These are phyloP conservation scores for Tetragonia tetragonoides DNA, from an alignment of 148 eudicot genomes.

Conservation along the genomic window DNA sequence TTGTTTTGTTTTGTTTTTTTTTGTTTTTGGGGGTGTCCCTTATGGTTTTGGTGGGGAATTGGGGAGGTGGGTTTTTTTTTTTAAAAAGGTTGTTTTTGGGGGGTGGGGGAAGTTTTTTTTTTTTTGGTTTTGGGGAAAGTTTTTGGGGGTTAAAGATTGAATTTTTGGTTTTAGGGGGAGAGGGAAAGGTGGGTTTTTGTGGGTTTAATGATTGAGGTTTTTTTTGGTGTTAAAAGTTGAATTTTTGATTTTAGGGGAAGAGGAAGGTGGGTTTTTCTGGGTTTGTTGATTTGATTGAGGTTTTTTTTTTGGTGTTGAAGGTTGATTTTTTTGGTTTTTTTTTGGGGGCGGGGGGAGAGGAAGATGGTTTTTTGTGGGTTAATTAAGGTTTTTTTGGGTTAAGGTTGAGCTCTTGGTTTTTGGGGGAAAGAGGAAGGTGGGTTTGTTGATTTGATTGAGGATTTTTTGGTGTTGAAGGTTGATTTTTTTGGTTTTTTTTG, in stretches of 20 bases:
- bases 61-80: too few species aligned
- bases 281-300: too few species aligned
- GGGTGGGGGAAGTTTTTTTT: background rate
- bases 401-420: background rate
- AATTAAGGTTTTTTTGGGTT: background rate
- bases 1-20: background rate
- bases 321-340: background rate
- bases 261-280: too few species aligned
- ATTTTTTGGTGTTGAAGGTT: too few species aligned
- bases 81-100: background rate
- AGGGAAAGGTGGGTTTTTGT: too few species aligned
- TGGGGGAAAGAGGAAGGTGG: background rate
- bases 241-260: too few species aligned
- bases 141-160: background rate
- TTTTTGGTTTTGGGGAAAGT: background rate
- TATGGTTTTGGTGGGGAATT: too few species aligned
- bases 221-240: too few species aligned
- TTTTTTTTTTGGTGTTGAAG: too few species aligned
- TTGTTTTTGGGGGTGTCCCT: background rate
- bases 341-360: background rate
- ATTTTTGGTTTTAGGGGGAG: too few species aligned
- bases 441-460: background rate
- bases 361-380: too few species aligned
- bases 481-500: background rate
- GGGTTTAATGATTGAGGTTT: too few species aligned